Percentiles rank a stretch among this genome's conserved stretches.
phyloP scores from a whole-genome alignment of 73 alveolate genomes.

The Paraurostyla sp. region DNA sequence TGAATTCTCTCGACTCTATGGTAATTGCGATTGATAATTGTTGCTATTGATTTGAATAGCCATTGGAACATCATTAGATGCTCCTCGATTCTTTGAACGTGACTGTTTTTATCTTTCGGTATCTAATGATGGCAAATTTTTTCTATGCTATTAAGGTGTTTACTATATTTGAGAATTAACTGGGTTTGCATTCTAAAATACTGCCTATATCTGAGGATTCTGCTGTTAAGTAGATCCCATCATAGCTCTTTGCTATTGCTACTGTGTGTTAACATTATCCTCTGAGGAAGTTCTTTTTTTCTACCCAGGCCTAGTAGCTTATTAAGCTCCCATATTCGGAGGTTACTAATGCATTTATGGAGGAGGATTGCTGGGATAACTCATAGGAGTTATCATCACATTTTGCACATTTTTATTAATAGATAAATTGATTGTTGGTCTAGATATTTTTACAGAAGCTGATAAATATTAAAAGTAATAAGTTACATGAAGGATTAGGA shows the following conservation, averaged over 20 bases:
- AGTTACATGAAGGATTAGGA: not conserved
- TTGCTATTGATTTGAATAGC: not conserved
- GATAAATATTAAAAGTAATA: not conserved
- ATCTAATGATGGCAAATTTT: slow-evolving; percentile 53
- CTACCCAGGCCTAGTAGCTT: not conserved
- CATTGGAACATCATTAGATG: slow-evolving; percentile 41
- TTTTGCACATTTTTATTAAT: slow-evolving; percentile 64
- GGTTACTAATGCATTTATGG: not conserved
- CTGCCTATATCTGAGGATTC: not conserved
- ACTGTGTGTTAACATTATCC: slow-evolving; percentile 44
- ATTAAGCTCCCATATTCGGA: not conserved
- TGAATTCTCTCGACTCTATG: slow-evolving; percentile 28
- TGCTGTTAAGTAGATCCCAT: not conserved
- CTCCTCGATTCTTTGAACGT: slow-evolving; percentile 42
- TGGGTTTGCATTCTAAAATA: not conserved
- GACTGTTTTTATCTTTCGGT: slow-evolving; percentile 39
- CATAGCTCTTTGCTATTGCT: slow-evolving; percentile 7
- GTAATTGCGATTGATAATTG: too few species aligned
- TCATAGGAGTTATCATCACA: slow-evolving; percentile 62
- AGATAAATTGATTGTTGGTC: slow-evolving; percentile 57
- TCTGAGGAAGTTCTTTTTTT: slow-evolving; percentile 34
- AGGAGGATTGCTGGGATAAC: not conserved
- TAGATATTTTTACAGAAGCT: slow-evolving; percentile 10
- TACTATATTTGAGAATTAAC: not conserved
- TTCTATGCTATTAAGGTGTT: slow-evolving; percentile 41